Conservation (phyloP, 2,329 filamentous ascomycete genomes). For the Alternaria sp. region DNA sequence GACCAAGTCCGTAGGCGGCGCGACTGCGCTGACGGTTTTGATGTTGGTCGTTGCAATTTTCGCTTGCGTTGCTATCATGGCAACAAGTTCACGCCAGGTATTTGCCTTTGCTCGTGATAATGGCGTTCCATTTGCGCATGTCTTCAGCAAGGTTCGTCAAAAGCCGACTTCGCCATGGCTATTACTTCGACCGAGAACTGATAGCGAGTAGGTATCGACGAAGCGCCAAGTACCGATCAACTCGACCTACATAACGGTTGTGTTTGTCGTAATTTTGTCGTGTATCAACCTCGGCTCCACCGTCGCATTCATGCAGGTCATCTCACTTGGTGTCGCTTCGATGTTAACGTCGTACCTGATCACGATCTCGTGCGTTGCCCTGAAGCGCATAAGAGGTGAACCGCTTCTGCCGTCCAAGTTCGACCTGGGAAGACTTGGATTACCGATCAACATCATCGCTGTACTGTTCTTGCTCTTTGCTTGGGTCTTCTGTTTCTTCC, state of each 20-base stretch:
- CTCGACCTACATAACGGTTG: conserved; percentile 25
- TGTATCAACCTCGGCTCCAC: conserved; percentile 38
- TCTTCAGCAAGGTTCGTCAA: conserved; percentile 34
- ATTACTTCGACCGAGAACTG: conserved; percentile 6
- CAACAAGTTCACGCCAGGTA: conserved; percentile 32
- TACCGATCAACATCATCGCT: conserved; percentile 51
- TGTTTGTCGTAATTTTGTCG: conserved; percentile 27
- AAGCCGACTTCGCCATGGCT: conserved; percentile 41
- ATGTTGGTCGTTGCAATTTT: conserved; percentile 28
- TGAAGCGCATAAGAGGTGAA: conserved; percentile 53
- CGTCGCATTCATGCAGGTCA: conserved; percentile 28
- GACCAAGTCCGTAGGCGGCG: conserved; percentile 23
- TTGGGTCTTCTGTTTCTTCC: conserved; percentile 55
- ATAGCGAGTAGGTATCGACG: conserved; percentile 19
- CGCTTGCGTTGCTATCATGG: conserved; percentile 27
- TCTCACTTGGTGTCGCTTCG: conserved; percentile 18
- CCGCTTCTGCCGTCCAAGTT: conserved; percentile 53
- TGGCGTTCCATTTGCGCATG: conserved; percentile 37
- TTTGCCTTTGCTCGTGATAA: conserved; percentile 40
- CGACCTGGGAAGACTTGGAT: conserved; percentile 53
- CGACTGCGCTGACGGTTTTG: conserved; percentile 28
- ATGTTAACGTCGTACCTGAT: conserved; percentile 38
- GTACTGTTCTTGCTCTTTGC: conserved; percentile 49
- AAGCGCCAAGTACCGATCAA: conserved; percentile 31
- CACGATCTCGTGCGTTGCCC: conserved; percentile 54